Evolutionary conservation across 2,329 filamentous ascomycete species (phyloP).

Genomic region (Chaetoscypha palmicola): DNA sequence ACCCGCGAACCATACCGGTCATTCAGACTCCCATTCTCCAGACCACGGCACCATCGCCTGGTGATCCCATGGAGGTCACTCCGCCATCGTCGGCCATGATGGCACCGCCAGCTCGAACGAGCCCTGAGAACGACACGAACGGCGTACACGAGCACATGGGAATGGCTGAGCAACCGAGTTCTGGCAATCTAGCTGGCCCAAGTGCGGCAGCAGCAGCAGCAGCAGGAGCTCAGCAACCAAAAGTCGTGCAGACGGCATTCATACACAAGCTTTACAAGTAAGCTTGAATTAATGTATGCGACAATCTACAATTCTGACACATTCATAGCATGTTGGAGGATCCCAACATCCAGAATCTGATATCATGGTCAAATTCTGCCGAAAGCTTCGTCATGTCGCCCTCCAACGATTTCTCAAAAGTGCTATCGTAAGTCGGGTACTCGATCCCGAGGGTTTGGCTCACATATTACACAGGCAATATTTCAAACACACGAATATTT

Average conservation of each 20-base stretch:
- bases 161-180: slow-evolving; percentile 33
- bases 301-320: slow-evolving; percentile 12
- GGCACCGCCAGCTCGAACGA: slow-evolving; percentile 28
- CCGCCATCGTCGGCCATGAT: slow-evolving; percentile 40
- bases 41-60: slow-evolving; percentile 51
- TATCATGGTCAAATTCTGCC: slow-evolving; percentile 88
- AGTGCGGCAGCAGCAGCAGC: slow-evolving; percentile 46
- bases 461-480: slow-evolving; percentile 62
- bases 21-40: slow-evolving; percentile 50
- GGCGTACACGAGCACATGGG: slow-evolving; percentile 28
- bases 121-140: slow-evolving; percentile 30
- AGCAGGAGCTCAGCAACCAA: slow-evolving; percentile 81
- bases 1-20: slow-evolving; percentile 45
- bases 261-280: slow-evolving; percentile 99
- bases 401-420: slow-evolving; percentile 95
- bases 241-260: slow-evolving; percentile 96
- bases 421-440: slow-evolving; percentile 71
- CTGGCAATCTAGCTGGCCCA: slow-evolving; percentile 26
- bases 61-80: slow-evolving; percentile 56
- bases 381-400: slow-evolving; percentile 99
- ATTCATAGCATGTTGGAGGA: slow-evolving; percentile 86
- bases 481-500: slow-evolving; percentile 99
- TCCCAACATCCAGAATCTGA: slow-evolving; percentile 83
- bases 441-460: slow-evolving; percentile 8
- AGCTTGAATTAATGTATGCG: slow-evolving; percentile 29